Base-by-base conservation (phyloP, 495 filamentous ascomycete genomes). In the Delitschia confertaspora region DNA sequence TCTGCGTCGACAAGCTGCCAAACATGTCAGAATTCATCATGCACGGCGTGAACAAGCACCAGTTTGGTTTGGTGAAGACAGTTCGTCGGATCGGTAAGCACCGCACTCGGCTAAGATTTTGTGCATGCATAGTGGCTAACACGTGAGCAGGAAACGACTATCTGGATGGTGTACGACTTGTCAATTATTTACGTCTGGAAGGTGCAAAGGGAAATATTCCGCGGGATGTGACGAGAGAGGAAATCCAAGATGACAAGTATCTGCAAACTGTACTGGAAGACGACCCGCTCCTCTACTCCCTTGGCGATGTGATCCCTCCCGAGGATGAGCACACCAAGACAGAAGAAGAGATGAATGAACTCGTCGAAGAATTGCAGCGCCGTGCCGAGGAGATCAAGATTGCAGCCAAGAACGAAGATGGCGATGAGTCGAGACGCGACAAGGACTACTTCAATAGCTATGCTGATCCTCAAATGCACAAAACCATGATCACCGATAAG, bases 401-500 rank as follows among this genome's bases (percentile, higher is more conserved):
- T 8, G 22, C 3, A 2, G 6, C 25, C 4, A 20, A 27, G 6
- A 37, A 37, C 14, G 43, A 53, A n/a, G n/a, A n/a, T n/a, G n/a
- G n/a, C n/a, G n/a, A n/a, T n/a, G n/a, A n/a, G n/a, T n/a, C n/a
- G n/a, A n/a, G n/a, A 14, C 23, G 49, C 8, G 49, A 53, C 16
- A 33, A 30, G 19, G 17, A 38, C 24, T 53, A 53, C 27, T 53
- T 53, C 33, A 43, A 53, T 1, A 47, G 42, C 5, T 53, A 53
- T 33, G 47, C 47, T 23, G 42, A 29, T 30, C 27, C 48, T 85
- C 83, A 81, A 25, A 94, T 95, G 53, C 88, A 95, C 64, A 83
- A 93, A 56, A 83, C 78, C 9, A 95, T 95, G 88, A 73, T 95
- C 49, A 88, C 93, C 51, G 80, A 84, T 51, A 60, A 68, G 0